Conservation (phyloP, 345 rosid genomes). For the Brassica incana region DNA sequence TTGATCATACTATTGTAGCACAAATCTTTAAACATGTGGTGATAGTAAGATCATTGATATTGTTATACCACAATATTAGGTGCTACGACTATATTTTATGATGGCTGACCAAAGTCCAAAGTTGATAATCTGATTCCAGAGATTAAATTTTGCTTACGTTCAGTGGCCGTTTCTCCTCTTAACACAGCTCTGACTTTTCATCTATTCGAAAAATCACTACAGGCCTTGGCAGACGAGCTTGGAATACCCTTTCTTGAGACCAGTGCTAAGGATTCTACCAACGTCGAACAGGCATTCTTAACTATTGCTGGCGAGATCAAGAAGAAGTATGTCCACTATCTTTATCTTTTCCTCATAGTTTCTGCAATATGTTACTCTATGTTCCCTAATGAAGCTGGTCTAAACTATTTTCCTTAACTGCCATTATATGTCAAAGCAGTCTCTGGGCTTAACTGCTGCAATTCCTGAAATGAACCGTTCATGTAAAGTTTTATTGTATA, state of each 20-base stretch:
- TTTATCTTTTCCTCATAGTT: not conserved
- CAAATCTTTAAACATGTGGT: not conserved
- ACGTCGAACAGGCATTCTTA: conserved; percentile 83
- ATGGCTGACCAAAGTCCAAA: conserved; percentile 1
- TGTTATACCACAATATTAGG: not conserved
- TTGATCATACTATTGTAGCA: not conserved
- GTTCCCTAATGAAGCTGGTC: not conserved
- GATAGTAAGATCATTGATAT: not conserved
- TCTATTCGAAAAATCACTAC: conserved; percentile 27
- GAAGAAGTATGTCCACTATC: conserved; percentile 53
- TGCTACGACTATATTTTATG: not conserved
- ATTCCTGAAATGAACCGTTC: not conserved
- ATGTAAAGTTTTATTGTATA: too few species aligned
- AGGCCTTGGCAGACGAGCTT: conserved; percentile 83
- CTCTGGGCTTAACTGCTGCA: not conserved
- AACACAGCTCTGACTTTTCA: conserved; percentile 4
- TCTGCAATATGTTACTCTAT: not conserved
- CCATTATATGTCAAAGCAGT: conserved; percentile 11
- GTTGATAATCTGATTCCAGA: not conserved
- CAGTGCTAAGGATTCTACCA: conserved; percentile 80
- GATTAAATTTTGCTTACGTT: not conserved
- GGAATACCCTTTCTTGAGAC: conserved; percentile 85
- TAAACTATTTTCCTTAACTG: not conserved
- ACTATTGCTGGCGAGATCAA: conserved; percentile 81
- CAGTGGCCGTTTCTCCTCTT: not conserved